Percentiles rank a stretch among this genome's conserved stretches.
Evolutionary conservation across 345 rosid genomes (phyloP).

Genomic region (Balakata baccata): DNA sequence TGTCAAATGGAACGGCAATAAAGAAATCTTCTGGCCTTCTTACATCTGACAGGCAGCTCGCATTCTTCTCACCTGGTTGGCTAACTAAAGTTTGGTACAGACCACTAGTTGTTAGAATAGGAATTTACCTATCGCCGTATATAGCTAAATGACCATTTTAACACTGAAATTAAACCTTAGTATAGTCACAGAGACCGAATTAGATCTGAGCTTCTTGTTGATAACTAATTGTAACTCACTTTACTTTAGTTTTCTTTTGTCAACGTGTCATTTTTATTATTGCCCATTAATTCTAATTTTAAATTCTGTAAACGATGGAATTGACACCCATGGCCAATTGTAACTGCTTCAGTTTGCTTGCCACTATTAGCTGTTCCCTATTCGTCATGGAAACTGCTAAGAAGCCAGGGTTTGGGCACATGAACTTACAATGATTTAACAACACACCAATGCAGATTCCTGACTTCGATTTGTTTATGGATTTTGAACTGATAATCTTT

Average conservation of each 20-base stretch:
- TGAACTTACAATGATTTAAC: background rate
- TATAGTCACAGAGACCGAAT: background rate
- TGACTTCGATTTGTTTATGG: no score
- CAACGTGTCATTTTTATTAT: background rate
- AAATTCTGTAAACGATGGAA: background rate
- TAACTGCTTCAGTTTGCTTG: background rate
- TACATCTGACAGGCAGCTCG: background rate
- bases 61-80: background rate
- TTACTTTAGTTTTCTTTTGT: background rate
- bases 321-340: background rate
- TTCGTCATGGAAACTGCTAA: background rate
- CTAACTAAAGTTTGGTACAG: constrained; percentile 2
- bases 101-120: background rate
- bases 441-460: background rate
- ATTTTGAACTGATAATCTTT: no score
- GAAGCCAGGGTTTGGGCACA: background rate
- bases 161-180: background rate
- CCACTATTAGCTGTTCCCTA: background rate
- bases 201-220: background rate
- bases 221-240: background rate
- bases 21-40: background rate
- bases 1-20: background rate
- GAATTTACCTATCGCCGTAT: background rate
- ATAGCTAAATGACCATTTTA: background rate
- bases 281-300: background rate